A percentile compares a stretch with the other conserved stretches of the same genome.
These are phyloP conservation scores for Acer saccharum DNA, from an alignment of 345 rosid genomes.

Conservation along the genomic window DNA sequence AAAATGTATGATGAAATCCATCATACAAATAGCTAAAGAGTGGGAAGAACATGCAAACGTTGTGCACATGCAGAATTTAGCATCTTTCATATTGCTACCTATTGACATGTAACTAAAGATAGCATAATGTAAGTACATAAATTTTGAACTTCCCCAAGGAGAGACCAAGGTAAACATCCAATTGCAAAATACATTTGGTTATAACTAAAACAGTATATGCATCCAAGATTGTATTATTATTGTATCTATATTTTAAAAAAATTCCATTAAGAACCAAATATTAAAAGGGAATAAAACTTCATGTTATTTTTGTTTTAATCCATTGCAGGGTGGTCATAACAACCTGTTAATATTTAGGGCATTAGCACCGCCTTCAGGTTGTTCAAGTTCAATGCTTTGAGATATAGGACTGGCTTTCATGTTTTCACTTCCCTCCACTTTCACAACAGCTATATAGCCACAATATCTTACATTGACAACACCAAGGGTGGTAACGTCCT, in stretches of 20 bases:
- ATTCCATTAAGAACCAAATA: not conserved
- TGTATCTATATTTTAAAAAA: not conserved
- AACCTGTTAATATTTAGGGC: slow-evolving; percentile 97
- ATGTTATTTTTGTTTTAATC: not conserved
- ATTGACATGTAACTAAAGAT: not conserved
- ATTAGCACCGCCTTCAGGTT: slow-evolving; percentile 97
- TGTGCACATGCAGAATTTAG: not conserved
- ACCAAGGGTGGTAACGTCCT: slow-evolving; percentile 89
- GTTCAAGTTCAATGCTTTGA: slow-evolving; percentile 75
- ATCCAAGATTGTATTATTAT: not conserved
- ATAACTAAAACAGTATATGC: not conserved
- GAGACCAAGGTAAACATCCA: not conserved
- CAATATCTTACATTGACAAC: slow-evolving; percentile 75
- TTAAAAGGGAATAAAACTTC: not conserved
- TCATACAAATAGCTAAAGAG: not conserved
- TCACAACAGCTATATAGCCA: slow-evolving; percentile 82
- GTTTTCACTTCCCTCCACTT: slow-evolving; percentile 60
- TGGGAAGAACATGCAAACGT: not conserved
- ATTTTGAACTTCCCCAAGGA: not conserved
- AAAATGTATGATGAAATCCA: not conserved
- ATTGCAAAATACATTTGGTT: not conserved
- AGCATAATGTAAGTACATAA: not conserved
- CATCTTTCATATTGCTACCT: not conserved
- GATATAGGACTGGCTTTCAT: slow-evolving; percentile 47
- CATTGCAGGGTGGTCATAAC: not conserved